phyloP scores from a whole-genome alignment of 2,329 filamentous ascomycete species.

The Aspergillus costaricaensis region DNA sequence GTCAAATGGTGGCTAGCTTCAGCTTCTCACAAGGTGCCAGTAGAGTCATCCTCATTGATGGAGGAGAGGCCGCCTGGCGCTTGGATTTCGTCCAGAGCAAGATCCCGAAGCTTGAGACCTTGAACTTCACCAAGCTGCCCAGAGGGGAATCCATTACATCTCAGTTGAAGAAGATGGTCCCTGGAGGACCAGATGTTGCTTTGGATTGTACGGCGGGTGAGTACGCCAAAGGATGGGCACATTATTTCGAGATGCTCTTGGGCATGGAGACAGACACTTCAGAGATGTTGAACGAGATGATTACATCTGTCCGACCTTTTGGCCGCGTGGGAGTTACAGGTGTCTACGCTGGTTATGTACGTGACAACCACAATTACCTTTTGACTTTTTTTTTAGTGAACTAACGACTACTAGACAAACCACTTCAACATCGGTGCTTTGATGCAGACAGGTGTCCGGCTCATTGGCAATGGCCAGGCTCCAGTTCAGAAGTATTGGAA shows the following conservation, averaged over 20 bases:
- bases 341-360: conserved; percentile 62
- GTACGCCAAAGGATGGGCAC: conserved; percentile 63
- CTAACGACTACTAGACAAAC: conserved; percentile 59
- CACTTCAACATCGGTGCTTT: conserved; percentile 81
- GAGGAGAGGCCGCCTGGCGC: conserved; percentile 62
- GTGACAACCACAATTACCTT: conserved; percentile 25
- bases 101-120: conserved; percentile 65
- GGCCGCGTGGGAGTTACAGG: conserved; percentile 76
- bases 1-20: conserved; percentile 72
- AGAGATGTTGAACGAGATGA: conserved; percentile 59
- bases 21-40: conserved; percentile 70
- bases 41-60: conserved; percentile 78
- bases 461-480: conserved; percentile 69
- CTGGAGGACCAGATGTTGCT: conserved; percentile 71
- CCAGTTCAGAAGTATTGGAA: conserved; percentile 86
- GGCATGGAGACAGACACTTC: conserved; percentile 83
- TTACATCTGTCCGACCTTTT: conserved; percentile 56
- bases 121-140: conserved; percentile 70
- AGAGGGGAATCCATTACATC: conserved; percentile 67
- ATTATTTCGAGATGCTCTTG: conserved; percentile 60
- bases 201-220: conserved; percentile 69
- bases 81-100: conserved; percentile 67
- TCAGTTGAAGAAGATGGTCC: conserved; percentile 71
- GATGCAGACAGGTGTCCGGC: conserved; percentile 82
- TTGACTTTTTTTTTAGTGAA: too few relatives aligned